Evolutionary conservation across 2,329 filamentous ascomycete species (phyloP).

Genomic region (Sporothrix dimorphospora): DNA sequence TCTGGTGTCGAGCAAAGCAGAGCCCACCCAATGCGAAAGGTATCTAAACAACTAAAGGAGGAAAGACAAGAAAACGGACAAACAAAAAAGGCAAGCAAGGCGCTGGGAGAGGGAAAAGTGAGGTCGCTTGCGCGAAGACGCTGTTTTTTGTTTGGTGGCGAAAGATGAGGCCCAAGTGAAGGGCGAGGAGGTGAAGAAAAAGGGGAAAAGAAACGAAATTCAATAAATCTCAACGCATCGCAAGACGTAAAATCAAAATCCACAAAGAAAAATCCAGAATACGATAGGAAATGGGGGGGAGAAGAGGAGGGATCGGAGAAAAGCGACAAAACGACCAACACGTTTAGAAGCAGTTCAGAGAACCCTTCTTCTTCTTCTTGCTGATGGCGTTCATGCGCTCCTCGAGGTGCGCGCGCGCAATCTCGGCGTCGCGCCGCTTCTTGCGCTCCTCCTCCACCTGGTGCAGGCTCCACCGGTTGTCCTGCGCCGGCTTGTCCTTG

Average conservation of each 20-base stretch:
- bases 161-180: background rate
- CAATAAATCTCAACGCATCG: constrained; percentile 20
- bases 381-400: constrained; percentile 92
- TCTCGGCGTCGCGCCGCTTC: constrained; percentile 87
- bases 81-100: constrained; percentile 16
- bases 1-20: constrained; percentile 15
- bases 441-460: constrained; percentile 95
- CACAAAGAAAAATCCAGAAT: background rate
- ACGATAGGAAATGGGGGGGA: background rate
- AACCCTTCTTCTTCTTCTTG: constrained; percentile 93
- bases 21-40: constrained; percentile 19
- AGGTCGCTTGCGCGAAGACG: constrained; percentile 22
- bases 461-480: constrained; percentile 73
- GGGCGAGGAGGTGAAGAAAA: background rate
- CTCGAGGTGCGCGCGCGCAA: constrained; percentile 84
- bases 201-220: background rate
- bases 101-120: background rate
- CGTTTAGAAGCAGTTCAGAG: constrained; percentile 91
- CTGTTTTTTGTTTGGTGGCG: constrained; percentile 17
- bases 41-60: constrained; percentile 1
- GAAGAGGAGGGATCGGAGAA: background rate
- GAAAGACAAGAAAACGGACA: constrained; percentile 5
- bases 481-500: constrained; percentile 57
- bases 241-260: constrained; percentile 23
- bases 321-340: constrained; percentile 7